Evolutionary conservation across 2,329 filamentous ascomycete genomes (phyloP).

Genomic region (Fusarium pseudoanthophilum): DNA sequence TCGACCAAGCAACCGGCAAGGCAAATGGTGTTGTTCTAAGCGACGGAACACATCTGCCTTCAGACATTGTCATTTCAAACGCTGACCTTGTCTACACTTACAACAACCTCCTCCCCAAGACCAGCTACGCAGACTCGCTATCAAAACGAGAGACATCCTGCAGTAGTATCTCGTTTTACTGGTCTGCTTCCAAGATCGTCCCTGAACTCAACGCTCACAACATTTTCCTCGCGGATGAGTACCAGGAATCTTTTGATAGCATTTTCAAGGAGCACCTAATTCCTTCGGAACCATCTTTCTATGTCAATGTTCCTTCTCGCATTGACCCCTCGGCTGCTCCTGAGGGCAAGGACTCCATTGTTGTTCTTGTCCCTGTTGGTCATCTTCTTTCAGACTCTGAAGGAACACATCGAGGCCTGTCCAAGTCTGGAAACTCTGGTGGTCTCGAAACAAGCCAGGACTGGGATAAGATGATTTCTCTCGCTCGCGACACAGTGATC

Average conservation of each 20-base stretch:
- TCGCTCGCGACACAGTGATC: conserved; percentile 70
- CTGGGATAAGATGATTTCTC: conserved; percentile 69
- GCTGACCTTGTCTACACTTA: conserved; percentile 81
- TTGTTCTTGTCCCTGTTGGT: conserved; percentile 78
- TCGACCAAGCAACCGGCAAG: conserved; percentile 56
- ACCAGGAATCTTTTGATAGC: conserved; percentile 77
- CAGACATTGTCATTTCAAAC: conserved; percentile 77
- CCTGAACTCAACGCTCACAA: conserved; percentile 76
- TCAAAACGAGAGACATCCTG: conserved; percentile 69
- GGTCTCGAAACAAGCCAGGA: conserved; percentile 8
- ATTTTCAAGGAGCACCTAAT: conserved; percentile 78
- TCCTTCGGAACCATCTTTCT: conserved; percentile 77
- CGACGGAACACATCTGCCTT: conserved; percentile 66
- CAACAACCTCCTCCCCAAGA: conserved; percentile 71
- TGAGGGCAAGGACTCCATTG: conserved; percentile 70
- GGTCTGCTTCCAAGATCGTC: conserved; percentile 70
- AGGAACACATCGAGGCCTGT: conserved; percentile 27
- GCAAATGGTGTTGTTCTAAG: conserved; percentile 69
- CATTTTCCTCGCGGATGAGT: conserved; percentile 80
- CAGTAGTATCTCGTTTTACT: conserved; percentile 82
- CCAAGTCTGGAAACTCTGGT: conserved; percentile 9
- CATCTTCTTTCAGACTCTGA: conserved; percentile 58
- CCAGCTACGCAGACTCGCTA: conserved; percentile 53
- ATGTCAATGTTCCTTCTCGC: conserved; percentile 79
- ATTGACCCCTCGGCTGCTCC: conserved; percentile 76